Conservation (phyloP, 2,329 filamentous ascomycete genomes). For the Paecilomyces variotii region DNA sequence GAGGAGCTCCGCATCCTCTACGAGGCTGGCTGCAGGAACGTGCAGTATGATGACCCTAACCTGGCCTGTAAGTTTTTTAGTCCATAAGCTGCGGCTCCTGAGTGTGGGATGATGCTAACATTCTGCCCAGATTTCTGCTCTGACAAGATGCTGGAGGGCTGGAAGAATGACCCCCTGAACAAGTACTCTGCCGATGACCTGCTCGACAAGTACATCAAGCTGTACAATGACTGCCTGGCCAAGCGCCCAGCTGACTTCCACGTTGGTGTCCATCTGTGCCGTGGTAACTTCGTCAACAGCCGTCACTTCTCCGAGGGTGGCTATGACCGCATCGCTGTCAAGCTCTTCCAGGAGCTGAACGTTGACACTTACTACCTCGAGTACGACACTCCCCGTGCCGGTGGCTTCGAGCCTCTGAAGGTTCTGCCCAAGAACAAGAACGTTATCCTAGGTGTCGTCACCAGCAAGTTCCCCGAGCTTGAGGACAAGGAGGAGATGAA, state of each 20-base stretch:
- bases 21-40: slow-evolving; percentile 54
- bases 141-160: slow-evolving; percentile 61
- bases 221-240: slow-evolving; percentile 65
- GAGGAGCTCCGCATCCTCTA: slow-evolving; percentile 55
- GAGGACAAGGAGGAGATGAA: slow-evolving; percentile 60
- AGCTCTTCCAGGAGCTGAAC: slow-evolving; percentile 56
- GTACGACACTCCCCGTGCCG: slow-evolving; percentile 58
- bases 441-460: slow-evolving; percentile 57
- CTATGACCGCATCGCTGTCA: slow-evolving; percentile 60
- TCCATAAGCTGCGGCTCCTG: not conserved
- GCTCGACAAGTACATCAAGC: slow-evolving; percentile 65
- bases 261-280: slow-evolving; percentile 68
- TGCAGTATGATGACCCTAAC: slow-evolving; percentile 62
- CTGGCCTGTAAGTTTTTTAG: slow-evolving; percentile 50
- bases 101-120: slow-evolving; percentile 3
- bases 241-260: slow-evolving; percentile 62
- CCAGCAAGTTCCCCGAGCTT: slow-evolving; percentile 53
- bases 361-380: slow-evolving; percentile 63
- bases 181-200: slow-evolving; percentile 61
- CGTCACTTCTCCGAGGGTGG: slow-evolving; percentile 60
- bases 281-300: slow-evolving; percentile 56
- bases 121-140: slow-evolving; percentile 58
- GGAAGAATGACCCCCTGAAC: slow-evolving; percentile 60
- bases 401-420: slow-evolving; percentile 58
- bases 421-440: slow-evolving; percentile 54